Percentiles rank a stretch among this genome's conserved stretches.
phyloP scores from a whole-genome alignment of 257 asterid species.

The Cruciata laevipes region DNA sequence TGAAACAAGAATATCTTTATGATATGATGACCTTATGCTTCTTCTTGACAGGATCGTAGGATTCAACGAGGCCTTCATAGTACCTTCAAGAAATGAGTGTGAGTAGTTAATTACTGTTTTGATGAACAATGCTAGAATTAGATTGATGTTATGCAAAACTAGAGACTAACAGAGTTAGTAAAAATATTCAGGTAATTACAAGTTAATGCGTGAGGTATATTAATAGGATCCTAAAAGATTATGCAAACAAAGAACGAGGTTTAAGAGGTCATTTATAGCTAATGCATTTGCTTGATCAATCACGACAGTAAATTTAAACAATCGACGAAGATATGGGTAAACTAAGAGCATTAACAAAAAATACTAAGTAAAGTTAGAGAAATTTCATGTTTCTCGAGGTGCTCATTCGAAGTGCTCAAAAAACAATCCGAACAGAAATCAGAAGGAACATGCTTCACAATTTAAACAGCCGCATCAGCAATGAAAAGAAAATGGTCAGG shows the following conservation, averaged over 20 bases:
- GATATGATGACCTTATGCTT: conserved; percentile 36
- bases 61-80: conserved; percentile 36
- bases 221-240: not conserved
- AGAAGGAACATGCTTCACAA: not conserved
- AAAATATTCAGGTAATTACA: not conserved
- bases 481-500: not conserved
- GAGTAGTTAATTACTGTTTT: not conserved
- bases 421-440: not conserved
- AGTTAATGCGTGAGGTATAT: not conserved
- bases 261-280: not conserved
- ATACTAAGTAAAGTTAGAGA: not conserved
- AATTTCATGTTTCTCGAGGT: not conserved
- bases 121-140: not conserved
- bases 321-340: not conserved
- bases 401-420: not conserved
- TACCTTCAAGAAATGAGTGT: conserved; percentile 27
- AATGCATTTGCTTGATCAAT: not conserved
- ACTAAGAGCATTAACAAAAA: not conserved
- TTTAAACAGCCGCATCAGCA: not conserved
- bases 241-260: not conserved
- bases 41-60: conserved; percentile 35
- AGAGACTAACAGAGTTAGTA: not conserved
- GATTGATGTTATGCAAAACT: not conserved
- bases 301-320: not conserved
- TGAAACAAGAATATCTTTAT: not conserved